A percentile compares a stretch with the other conserved stretches of the same genome.
phyloP scores from a whole-genome alignment of 2,329 filamentous ascomycete species.

The Botrytis pseudocinerea region DNA sequence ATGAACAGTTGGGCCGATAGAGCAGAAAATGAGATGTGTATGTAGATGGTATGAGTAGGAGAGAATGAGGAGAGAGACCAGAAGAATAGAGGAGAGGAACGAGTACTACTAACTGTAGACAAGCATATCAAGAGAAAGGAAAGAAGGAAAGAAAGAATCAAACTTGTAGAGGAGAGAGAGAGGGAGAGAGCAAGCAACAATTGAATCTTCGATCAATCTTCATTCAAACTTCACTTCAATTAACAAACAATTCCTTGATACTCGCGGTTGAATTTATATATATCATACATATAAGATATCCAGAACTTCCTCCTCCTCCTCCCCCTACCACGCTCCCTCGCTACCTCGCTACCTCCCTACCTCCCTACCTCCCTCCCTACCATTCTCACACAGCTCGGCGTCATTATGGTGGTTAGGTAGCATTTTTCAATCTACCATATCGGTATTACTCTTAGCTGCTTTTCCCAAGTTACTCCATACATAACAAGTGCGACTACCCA shows the following conservation, averaged over 20 bases:
- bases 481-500: not conserved
- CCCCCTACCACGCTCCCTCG: not conserved
- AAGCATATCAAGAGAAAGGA: not conserved
- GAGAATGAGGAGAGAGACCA: too few relatives aligned
- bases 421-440: not conserved
- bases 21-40: not conserved
- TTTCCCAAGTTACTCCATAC: not conserved
- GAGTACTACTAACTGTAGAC: not conserved
- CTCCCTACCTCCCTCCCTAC: not conserved
- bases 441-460: not conserved
- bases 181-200: not conserved
- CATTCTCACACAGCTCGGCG: not conserved
- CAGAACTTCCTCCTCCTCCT: not conserved
- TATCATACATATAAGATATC: not conserved
- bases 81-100: not conserved
- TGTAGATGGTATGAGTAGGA: not conserved
- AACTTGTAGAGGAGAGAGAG: not conserved
- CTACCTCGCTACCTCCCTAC: not conserved
- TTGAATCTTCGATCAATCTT: too few relatives aligned
- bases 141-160: not conserved
- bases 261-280: not conserved
- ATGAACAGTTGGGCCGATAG: not conserved
- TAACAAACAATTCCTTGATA: not conserved
- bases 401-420: not conserved
- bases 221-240: not conserved